Conservation (phyloP, 164 flowering plant genomes). For the Kingdonia uniflora region DNA sequence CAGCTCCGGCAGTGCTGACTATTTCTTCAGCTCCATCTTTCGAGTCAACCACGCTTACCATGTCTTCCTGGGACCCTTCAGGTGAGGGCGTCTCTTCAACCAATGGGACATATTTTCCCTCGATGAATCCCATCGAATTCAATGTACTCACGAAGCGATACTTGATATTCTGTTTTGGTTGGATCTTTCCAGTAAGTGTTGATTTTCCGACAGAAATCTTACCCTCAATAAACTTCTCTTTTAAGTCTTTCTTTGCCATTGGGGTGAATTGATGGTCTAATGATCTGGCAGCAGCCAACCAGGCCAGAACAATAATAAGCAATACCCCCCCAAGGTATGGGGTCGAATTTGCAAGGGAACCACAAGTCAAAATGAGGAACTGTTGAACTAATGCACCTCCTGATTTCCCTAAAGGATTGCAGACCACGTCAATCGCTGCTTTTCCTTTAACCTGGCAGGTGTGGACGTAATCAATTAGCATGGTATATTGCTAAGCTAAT, state of each 20-base stretch:
- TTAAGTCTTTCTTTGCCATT: slow-evolving; percentile 19
- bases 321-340: slow-evolving; percentile 22
- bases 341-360: slow-evolving; percentile 22
- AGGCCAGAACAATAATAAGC: slow-evolving; percentile 16
- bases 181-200: slow-evolving; percentile 6
- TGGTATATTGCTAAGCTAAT: background rate
- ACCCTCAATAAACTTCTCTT: slow-evolving; percentile 18
- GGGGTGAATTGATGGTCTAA: slow-evolving; percentile 21
- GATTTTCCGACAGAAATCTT: slow-evolving; percentile 16
- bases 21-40: slow-evolving; percentile 8
- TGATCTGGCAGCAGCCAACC: slow-evolving; percentile 22
- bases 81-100: slow-evolving; percentile 17
- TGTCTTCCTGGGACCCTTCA: slow-evolving; percentile 10
- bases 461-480: slow-evolving; percentile 1
- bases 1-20: background rate
- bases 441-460: slow-evolving; percentile 22
- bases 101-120: slow-evolving; percentile 22
- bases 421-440: slow-evolving; percentile 25
- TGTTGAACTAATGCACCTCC: slow-evolving; percentile 26
- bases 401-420: slow-evolving; percentile 25
- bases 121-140: slow-evolving; percentile 21
- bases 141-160: slow-evolving; percentile 23
- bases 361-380: slow-evolving; percentile 19
- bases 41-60: slow-evolving; percentile 9
- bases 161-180: slow-evolving; percentile 19